A percentile compares a stretch with the other conserved stretches of the same genome.
These are phyloP conservation scores for Luvunga scandens DNA, from an alignment of 345 rosid species.

Conservation along the genomic window DNA sequence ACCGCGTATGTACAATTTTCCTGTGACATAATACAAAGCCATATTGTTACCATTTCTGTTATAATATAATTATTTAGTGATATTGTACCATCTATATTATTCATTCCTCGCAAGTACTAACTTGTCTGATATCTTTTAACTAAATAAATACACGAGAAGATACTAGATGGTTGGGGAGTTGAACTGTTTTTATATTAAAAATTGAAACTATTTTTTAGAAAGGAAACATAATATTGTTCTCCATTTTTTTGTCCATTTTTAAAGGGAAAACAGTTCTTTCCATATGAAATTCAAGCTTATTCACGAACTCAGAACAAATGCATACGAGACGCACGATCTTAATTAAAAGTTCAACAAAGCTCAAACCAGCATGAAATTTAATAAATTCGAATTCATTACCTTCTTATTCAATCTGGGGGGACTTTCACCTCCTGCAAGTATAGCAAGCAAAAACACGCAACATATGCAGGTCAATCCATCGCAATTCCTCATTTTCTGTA, in stretches of 20 bases:
- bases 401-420: conserved; percentile 5
- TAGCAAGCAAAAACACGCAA: conserved; percentile 28
- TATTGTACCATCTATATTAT: too few relatives aligned
- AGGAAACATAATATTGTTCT: background rate
- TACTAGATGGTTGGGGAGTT: background rate
- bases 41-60: too few relatives aligned
- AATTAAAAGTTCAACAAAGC: background rate
- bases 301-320: background rate
- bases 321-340: background rate
- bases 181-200: background rate
- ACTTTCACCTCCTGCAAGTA: conserved; percentile 20
- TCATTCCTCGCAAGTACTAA: too few relatives aligned
- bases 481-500: conserved; percentile 2
- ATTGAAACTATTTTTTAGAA: background rate
- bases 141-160: too few relatives aligned
- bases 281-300: background rate
- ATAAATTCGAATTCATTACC: conserved; percentile 16
- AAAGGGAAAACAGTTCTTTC: background rate
- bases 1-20: conserved; percentile 43
- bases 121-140: too few relatives aligned
- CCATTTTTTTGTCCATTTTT: too few relatives aligned
- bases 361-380: background rate
- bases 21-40: background rate
- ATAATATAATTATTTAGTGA: too few relatives aligned
- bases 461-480: conserved; percentile 15